Base-by-base conservation (phyloP, 768 basidiomycete genomes). In the Trametopsis cervina region DNA sequence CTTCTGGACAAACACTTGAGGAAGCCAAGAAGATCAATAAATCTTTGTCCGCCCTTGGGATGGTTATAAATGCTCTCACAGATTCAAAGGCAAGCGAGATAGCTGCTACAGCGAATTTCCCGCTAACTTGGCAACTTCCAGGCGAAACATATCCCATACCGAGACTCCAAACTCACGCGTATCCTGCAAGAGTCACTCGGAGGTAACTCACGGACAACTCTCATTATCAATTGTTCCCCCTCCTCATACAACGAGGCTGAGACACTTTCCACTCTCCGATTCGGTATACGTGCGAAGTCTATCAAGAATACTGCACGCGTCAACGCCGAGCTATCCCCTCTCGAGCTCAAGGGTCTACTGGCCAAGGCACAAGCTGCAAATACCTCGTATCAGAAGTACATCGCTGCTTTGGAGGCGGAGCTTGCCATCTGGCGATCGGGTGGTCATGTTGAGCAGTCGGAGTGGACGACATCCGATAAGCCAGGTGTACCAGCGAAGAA, bases 1-100 rank as follows among this genome's bases (percentile, higher is more conserved):
- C 96, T 43, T 97, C 94, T 2, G 96, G 96, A 1, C 97, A 99
- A 66, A 99, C 96, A 21, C 71, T 99, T 6, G 96, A 99, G 66
- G 96, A 99, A 68, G 96, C 96, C 12, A 99, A 99, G 82, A 99
- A 99, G 77, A 99, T 99, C 71, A 99, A 99, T 73, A 99, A 99
- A 68, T 92, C 89, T 23, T 71, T 99, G 22, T 95, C 92, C 15
- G 96, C 96, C 10, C 78, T 99, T 54, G 96, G 96, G 29, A 98
- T 98, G 93, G 96, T 99, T 60, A 99, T 99, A 63, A 99, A 99
- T 58, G 93, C 95, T 3, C 70, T 99, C 53, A 99, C 96, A 4
- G 96, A 99, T 61, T 74, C 83, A 52, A 99, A 98, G 79, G 95
- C 88, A 54, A 47, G 76, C 60, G 26, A 22, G 13, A n/a, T n/a